These are phyloP conservation scores for Neurospora sp. DNA, from an alignment of 495 filamentous ascomycete genomes.

Conservation along the genomic window DNA sequence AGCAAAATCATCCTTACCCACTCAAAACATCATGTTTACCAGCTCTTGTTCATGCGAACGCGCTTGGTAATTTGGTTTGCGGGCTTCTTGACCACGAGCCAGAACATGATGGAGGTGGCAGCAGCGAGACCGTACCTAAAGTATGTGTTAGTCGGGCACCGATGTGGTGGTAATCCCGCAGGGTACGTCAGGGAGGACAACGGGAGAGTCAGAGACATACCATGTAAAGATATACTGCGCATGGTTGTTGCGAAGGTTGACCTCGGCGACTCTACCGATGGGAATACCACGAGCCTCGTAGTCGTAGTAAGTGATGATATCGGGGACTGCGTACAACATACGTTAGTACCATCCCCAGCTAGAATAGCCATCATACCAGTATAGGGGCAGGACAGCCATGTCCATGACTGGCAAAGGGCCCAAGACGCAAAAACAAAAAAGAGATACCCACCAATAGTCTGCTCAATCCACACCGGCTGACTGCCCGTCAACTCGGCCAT, in stretches of 20 bases:
- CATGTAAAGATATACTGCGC: slow-evolving; percentile 98
- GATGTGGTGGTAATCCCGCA: neutral
- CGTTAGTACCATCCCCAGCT: neutral
- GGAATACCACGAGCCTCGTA: slow-evolving; percentile 74
- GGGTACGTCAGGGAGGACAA: neutral
- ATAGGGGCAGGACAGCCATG: neutral
- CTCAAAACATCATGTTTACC: slow-evolving; percentile 37
- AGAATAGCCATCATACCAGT: neutral
- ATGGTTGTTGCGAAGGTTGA: slow-evolving; percentile 92
- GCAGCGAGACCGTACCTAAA: slow-evolving; percentile 76
- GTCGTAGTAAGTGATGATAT: slow-evolving; percentile 61
- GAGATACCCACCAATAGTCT: slow-evolving; percentile 69
- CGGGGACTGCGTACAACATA: slow-evolving; percentile 48
- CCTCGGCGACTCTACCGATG: slow-evolving; percentile 82
- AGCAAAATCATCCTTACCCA: neutral
- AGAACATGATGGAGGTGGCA: slow-evolving; percentile 90
- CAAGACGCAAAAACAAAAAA: neutral
- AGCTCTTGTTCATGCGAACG: slow-evolving; percentile 71
- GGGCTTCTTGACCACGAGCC: slow-evolving; percentile 81
- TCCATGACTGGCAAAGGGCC: neutral
- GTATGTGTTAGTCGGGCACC: slow-evolving; percentile 1
- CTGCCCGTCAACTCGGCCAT: slow-evolving; percentile 83
- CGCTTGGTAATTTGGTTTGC: slow-evolving; percentile 60
- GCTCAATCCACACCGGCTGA: slow-evolving; percentile 88
- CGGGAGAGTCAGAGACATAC: slow-evolving; percentile 41